Evolutionary conservation across 805 yeast genomes (phyloP), one percentile per base, ranked within the genome.

Genomic region (Metschnikowia shivogae): DNA sequence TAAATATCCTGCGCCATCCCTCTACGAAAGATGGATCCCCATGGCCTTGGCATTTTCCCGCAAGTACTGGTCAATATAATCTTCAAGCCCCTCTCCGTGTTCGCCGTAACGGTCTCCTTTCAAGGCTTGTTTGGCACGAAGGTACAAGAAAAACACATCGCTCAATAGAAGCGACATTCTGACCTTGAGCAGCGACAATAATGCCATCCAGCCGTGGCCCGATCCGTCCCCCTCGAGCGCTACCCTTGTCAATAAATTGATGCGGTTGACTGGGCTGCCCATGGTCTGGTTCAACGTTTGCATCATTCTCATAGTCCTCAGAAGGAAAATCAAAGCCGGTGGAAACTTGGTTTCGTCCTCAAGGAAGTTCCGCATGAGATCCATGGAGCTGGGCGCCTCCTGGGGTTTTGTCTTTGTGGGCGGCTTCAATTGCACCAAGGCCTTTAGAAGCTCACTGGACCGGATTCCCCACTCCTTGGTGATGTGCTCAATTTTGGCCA

Each of bases 181-280:
- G 8, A 65, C 51, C 31, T 52, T 56, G 14, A 64, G 14, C 27
- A 57, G 41, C 44, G 50, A 55, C 13, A 53, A 39, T 39, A 50
- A 55, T 38, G 48, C 40, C 46, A 46, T 5, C n/a, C 19, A 7
- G 8, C 29, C 24, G 26, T 17, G 20, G 8, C 17, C 9, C 2
- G 12, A 7, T 10, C 9, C 12, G 29, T 31, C 8, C 7, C 27
- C 12, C 12, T 56, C 53, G 13, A 72, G 57, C 28, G 88, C 87
- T 54, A 78, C 81, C 12, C 68, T 62, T 0, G 86, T 86, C 43
- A 86, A 67, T 26, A 82, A 58, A 46, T 80, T 81, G 52, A 86
- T 64, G 46, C 93, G 70, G 59, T 86, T 86, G n/a, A 84, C 83
- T 0, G 90, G 92, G 12, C 88, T 77, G 4, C 84, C 87, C 58